Base-by-base conservation (phyloP, 2,329 filamentous ascomycete genomes). In the Aspergillus sp. region DNA sequence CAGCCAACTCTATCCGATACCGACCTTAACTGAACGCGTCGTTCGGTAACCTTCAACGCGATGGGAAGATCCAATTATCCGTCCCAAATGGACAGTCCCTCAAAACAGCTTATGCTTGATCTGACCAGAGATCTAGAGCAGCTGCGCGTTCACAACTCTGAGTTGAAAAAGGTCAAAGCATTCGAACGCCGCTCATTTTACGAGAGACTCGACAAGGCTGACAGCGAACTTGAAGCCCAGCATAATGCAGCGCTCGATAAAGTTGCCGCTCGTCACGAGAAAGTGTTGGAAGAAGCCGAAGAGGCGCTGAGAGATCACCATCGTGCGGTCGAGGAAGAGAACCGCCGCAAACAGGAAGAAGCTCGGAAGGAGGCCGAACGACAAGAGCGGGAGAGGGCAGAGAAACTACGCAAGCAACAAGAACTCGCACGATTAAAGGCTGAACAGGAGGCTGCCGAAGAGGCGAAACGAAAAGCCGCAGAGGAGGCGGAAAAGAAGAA, bases 241-340 rank as follows among this genome's bases (percentile, higher is more conserved):
- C 88, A 91, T 68, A 81, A 82, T 57, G 83, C 86, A 64, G 88
- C 88, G 14, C 81, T 93, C 15, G 84, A 83, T 46, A 82, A 83
- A 47, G 88, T 88, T 4, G 84, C 85, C 49, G 79, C 80, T 14
- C 84, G 88, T 67, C 90, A 92, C 70, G 84, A 89, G 39, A 81
- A 84, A 27, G 82, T 93, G 11, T 81, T 80, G 46, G 74, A 79
- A 52, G 78, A 80, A 50, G 84, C 84, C 3, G 79, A 84, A 66
- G 76, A 80, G 19, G 81, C 79, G 17, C 65, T 84, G n/a, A 74
- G 82, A 41, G 75, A 77, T n/a, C 73, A 84, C 57, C 69, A 75
- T 67, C 64, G 70, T 63, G 66, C 72, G 56, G 69, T 76, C 59
- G 70, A 75, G 65, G 68, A 74, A 56, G 73, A 77, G 53, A 65